phyloP scores from a whole-genome alignment of 805 yeast species.

The Barnettozyma vustinii region DNA sequence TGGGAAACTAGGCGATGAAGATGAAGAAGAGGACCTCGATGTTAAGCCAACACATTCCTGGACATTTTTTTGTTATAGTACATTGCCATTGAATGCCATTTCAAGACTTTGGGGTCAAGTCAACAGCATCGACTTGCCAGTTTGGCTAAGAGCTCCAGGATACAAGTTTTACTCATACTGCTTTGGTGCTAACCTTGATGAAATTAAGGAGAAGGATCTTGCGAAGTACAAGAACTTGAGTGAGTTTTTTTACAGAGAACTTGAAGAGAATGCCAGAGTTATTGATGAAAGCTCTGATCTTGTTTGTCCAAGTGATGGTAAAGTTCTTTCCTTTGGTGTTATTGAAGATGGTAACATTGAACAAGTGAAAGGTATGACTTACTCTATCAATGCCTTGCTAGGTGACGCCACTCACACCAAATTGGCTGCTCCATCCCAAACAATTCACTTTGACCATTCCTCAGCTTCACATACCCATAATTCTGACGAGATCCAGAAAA shows the following conservation, averaged over 20 bases:
- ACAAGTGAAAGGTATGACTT: slow-evolving; percentile 95
- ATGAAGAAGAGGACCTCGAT: slow-evolving; percentile 19
- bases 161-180: slow-evolving; percentile 68
- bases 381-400: slow-evolving; percentile 79
- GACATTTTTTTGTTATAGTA: slow-evolving; percentile 84
- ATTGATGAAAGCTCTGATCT: slow-evolving; percentile 56
- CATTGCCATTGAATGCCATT: slow-evolving; percentile 84
- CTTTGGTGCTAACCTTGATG: slow-evolving; percentile 87
- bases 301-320: slow-evolving; percentile 93
- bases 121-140: slow-evolving; percentile 77
- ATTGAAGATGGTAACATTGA: slow-evolving; percentile 83
- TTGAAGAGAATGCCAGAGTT: slow-evolving; percentile 77
- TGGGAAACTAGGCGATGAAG: slow-evolving; percentile 14
- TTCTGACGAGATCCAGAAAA: slow-evolving; percentile 37
- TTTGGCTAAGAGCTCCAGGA: slow-evolving; percentile 82
- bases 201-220: slow-evolving; percentile 80
- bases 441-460: slow-evolving; percentile 40
- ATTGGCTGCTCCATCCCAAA: slow-evolving; percentile 52
- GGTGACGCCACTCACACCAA: slow-evolving; percentile 46
- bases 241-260: slow-evolving; percentile 84
- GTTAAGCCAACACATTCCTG: slow-evolving; percentile 72
- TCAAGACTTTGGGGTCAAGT: slow-evolving; percentile 94
- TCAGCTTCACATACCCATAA: slow-evolving; percentile 14
- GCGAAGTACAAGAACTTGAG: slow-evolving; percentile 71
- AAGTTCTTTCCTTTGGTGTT: slow-evolving; percentile 76